phyloP scores from a whole-genome alignment of 164 flowering plant species.

The Hamamelis virginiana region DNA sequence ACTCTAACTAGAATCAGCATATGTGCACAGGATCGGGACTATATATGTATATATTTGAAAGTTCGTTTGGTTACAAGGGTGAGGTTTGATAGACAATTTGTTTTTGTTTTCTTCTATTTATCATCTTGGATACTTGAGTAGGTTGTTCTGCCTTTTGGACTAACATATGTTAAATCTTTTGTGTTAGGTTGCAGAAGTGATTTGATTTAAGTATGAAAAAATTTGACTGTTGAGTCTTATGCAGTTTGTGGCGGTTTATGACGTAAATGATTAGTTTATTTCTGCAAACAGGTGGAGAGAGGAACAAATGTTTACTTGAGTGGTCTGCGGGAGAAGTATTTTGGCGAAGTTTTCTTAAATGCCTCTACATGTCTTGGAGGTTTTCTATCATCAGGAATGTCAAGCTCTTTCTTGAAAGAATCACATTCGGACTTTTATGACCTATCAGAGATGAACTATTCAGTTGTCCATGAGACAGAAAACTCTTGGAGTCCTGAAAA shows the following conservation, averaged over 20 bases:
- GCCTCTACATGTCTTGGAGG: slow-evolving; percentile 58
- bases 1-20: no score
- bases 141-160: no score
- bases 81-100: no score
- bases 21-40: no score
- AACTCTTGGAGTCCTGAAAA: slow-evolving; percentile 27
- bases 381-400: slow-evolving; percentile 21
- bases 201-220: neutral
- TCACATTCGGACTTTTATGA: slow-evolving; percentile 19
- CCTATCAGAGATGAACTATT: slow-evolving; percentile 17
- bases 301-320: slow-evolving; percentile 78
- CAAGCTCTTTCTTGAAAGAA: slow-evolving; percentile 16
- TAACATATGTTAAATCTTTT: no score
- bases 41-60: no score
- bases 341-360: slow-evolving; percentile 92
- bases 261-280: neutral
- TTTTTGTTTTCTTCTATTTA: no score
- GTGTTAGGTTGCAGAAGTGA: neutral
- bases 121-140: no score
- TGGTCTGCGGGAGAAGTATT: slow-evolving; percentile 91
- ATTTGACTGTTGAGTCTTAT: neutral
- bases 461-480: slow-evolving; percentile 26
- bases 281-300: slow-evolving; percentile 77
- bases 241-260: neutral
- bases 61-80: no score